Percentiles rank a stretch among this genome's conserved stretches.
phyloP scores from a whole-genome alignment of 805 yeast genomes.

The Candida caryicola region DNA sequence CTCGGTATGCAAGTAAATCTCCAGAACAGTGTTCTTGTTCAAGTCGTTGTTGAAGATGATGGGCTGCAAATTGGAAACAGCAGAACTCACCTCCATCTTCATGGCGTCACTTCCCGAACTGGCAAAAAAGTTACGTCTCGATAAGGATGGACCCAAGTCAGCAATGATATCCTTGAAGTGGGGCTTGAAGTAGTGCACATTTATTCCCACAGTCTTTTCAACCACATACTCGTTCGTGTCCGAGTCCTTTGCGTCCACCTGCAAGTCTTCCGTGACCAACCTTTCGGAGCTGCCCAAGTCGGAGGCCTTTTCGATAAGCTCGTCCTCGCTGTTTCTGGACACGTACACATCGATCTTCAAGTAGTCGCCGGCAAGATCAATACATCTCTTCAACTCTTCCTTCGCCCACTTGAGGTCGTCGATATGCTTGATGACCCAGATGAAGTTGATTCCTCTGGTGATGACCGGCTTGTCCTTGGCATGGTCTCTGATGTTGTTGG shows the following conservation, averaged over 20 bases:
- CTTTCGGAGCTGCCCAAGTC: not conserved
- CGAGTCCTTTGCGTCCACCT: not conserved
- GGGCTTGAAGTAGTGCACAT: constrained; percentile 22
- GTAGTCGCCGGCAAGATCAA: constrained; percentile 24
- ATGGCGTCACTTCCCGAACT: constrained; percentile 46
- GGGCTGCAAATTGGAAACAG: constrained; percentile 41
- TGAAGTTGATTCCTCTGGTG: constrained; percentile 32
- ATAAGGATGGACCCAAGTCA: constrained; percentile 12
- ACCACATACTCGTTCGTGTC: not conserved
- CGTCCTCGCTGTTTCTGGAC: constrained; percentile 4
- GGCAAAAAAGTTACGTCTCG: constrained; percentile 38
- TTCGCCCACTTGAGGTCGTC: constrained; percentile 40
- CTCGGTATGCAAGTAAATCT: constrained; percentile 51
- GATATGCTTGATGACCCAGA: constrained; percentile 42
- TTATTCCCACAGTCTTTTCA: constrained; percentile 2
- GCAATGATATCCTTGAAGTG: constrained; percentile 15
- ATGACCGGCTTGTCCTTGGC: constrained; percentile 9
- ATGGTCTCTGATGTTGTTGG: constrained; percentile 13
- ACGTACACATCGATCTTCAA: constrained; percentile 26
- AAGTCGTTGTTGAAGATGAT: constrained; percentile 27
- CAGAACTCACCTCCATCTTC: constrained; percentile 37
- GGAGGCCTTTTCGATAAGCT: not conserved
- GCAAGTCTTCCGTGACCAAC: not conserved
- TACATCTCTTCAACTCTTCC: constrained; percentile 31
- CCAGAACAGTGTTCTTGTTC: constrained; percentile 29